phyloP scores from a whole-genome alignment of 148 eudicot genomes.

The Bassia scoparia region DNA sequence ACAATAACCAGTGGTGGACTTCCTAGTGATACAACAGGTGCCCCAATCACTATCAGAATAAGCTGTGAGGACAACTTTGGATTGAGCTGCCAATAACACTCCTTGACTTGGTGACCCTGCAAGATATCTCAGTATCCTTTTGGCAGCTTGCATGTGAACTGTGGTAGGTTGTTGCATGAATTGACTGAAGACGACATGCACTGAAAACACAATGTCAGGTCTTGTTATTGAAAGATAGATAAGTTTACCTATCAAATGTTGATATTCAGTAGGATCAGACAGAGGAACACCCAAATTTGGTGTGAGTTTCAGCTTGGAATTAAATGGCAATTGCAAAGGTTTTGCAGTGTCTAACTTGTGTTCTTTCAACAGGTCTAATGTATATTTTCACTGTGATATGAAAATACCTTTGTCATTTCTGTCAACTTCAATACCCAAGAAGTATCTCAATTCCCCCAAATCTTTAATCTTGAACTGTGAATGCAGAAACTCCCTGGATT shows the following conservation, averaged over 20 bases:
- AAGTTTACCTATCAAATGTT: constrained; percentile 6
- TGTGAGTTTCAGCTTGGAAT: not conserved
- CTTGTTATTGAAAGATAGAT: not conserved
- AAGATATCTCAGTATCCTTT: no score
- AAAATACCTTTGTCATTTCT: not conserved
- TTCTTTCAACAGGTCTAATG: not conserved
- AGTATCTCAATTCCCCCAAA: not conserved
- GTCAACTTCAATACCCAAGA: not conserved
- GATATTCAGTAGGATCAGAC: not conserved
- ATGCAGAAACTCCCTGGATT: not conserved
- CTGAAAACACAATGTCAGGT: constrained; percentile 15
- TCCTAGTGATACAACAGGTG: no score
- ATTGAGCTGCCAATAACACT: no score
- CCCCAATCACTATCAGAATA: no score
- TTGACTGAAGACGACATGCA: constrained; percentile 16
- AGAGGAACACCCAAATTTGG: not conserved
- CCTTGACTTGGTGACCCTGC: no score
- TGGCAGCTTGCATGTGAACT: not conserved
- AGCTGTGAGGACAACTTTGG: no score
- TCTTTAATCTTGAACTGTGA: not conserved
- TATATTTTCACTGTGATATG: not conserved
- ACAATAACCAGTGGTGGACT: no score
- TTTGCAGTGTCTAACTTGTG: not conserved
- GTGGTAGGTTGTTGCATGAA: not conserved
- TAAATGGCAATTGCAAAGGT: not conserved